Base-by-base conservation (phyloP, 1,284 basidiomycete genomes). In the Papiliotrema nemorosa region DNA sequence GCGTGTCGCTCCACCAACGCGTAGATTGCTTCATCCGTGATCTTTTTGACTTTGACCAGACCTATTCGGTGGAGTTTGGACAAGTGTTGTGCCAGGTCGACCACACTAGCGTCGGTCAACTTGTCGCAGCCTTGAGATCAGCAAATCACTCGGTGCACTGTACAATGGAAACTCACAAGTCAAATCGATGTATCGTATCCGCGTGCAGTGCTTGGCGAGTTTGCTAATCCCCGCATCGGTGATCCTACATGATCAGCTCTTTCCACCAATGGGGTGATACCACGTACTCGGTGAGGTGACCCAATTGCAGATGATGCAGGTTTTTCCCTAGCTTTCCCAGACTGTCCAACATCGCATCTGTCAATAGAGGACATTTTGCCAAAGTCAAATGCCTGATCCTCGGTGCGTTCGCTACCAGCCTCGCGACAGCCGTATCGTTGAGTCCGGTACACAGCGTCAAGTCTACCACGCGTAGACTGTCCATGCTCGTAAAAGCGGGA, bases 151-250 rank as follows among this genome's bases (percentile, higher is more conserved):
- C 2, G 42, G 3, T n/a, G 48, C 34, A 42, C 47, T 42, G 24
- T 38, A 21, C 25, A 18, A 52, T 39, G 20, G 20, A 7, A 82
- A n/a, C 87, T 71, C 57, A 92, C 93, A 94, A 4, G 96, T 96
- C 58, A 99, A 84, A 72, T 99, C 96, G 54, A 99, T 85, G 70
- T 98, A 99, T 60, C 96, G 81, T 51, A 99, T 73, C n/a, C 96
- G 80, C 0, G 90, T 93, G 73, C 96, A 99, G 21, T 83, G 82
- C 36, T 89, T 80, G 3, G 91, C 92, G 16, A 99, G 78, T 9
- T 82, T 81, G 47, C 84, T 85, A 34, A 99, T 86, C 6, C 88
- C 90, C 24, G 82, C 81, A 70, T 99, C 96, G 2, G 93, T 96
- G 59, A 98, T 90, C 62, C 84, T 85, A 57, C 73, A 76, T 5